phyloP scores from a whole-genome alignment of 2,329 filamentous ascomycete species.

The Pestalotiopsis sp. region DNA sequence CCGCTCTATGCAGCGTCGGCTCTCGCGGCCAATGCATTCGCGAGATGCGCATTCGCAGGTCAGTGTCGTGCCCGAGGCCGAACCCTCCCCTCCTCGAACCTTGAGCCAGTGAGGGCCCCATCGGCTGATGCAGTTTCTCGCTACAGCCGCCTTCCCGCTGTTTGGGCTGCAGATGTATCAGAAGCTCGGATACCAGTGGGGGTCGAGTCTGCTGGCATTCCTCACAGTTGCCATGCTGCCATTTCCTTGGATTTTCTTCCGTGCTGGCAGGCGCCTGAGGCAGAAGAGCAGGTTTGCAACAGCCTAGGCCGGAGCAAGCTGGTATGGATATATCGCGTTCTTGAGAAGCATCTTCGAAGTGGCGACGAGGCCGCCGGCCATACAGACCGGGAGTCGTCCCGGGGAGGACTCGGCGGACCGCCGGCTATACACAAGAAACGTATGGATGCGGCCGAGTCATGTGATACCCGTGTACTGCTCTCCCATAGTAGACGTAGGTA shows the following conservation, averaged over 20 bases:
- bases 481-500: too few species aligned
- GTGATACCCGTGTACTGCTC: too few species aligned
- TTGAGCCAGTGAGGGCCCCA: too few species aligned
- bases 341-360: background rate
- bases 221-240: slow-evolving; percentile 64
- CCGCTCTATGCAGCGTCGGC: slow-evolving; percentile 75
- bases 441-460: too few species aligned
- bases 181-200: slow-evolving; percentile 72
- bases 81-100: background rate
- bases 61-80: slow-evolving; percentile 28
- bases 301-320: background rate
- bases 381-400: too few species aligned
- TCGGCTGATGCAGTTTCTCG: background rate
- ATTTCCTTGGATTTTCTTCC: slow-evolving; percentile 66
- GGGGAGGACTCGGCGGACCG: too few species aligned
- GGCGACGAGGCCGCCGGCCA: too few species aligned
- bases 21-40: slow-evolving; percentile 81
- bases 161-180: slow-evolving; percentile 77
- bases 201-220: slow-evolving; percentile 63
- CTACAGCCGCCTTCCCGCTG: slow-evolving; percentile 70
- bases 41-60: slow-evolving; percentile 75
- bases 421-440: too few species aligned
- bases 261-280: slow-evolving; percentile 60
- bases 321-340: background rate
- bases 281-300: slow-evolving; percentile 55